A percentile compares a stretch with the other conserved stretches of the same genome.
phyloP scores from a whole-genome alignment of 164 flowering plant genomes.

The Brasenia schreberi region DNA sequence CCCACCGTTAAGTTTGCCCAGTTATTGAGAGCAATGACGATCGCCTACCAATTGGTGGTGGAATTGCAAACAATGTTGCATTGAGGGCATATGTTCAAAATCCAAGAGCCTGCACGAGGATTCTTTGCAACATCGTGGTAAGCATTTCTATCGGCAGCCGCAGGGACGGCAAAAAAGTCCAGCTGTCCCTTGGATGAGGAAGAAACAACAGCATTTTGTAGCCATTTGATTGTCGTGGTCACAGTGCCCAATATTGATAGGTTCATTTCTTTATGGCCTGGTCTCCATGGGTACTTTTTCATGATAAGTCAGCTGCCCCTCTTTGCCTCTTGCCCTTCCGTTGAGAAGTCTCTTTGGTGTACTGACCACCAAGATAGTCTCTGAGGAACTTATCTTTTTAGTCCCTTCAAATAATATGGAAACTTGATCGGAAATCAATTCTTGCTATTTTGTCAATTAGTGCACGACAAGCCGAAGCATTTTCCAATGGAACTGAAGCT shows the following conservation, averaged over 20 bases:
- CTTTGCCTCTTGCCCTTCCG: slow-evolving; percentile 75
- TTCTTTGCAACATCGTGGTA: slow-evolving; percentile 53
- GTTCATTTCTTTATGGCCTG: slow-evolving; percentile 55
- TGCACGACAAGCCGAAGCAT: slow-evolving; percentile 60
- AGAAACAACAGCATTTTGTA: slow-evolving; percentile 75
- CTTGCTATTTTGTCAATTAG: slow-evolving; percentile 51
- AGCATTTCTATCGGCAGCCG: slow-evolving; percentile 64
- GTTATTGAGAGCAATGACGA: slow-evolving; percentile 33
- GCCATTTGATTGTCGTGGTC: slow-evolving; percentile 49
- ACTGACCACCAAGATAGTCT: slow-evolving; percentile 22
- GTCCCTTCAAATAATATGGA: slow-evolving; percentile 78
- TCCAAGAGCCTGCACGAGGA: slow-evolving; percentile 44
- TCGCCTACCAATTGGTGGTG: not conserved
- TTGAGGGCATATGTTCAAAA: slow-evolving; percentile 52
- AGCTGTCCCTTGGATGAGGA: slow-evolving; percentile 69
- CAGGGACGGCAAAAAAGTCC: slow-evolving; percentile 81
- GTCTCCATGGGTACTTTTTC: slow-evolving; percentile 50
- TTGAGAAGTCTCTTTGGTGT: slow-evolving; percentile 57
- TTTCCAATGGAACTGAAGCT: slow-evolving; percentile 54
- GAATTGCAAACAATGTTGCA: slow-evolving; percentile 38
- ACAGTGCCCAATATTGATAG: slow-evolving; percentile 38
- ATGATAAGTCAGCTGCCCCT: slow-evolving; percentile 60
- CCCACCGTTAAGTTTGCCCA: slow-evolving; percentile 44
- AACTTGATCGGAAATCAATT: slow-evolving; percentile 71
- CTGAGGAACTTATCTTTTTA: slow-evolving; percentile 70